Conservation (phyloP, 164 flowering plant genomes). For the Aristolochia contorta region DNA sequence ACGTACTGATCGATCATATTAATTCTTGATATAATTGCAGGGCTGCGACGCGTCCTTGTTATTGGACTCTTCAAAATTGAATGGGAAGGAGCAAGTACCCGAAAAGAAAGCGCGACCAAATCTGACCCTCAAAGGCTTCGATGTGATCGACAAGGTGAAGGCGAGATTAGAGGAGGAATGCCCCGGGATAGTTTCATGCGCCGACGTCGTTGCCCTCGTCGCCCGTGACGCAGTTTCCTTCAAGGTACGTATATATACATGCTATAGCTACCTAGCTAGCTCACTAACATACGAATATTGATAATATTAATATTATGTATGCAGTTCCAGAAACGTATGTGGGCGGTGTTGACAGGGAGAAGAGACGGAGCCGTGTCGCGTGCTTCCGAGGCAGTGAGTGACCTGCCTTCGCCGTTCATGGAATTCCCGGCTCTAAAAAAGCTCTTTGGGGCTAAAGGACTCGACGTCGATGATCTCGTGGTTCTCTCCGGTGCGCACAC, state of each 20-base stretch:
- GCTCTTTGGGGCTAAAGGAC: slow-evolving; percentile 28
- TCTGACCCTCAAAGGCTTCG: slow-evolving; percentile 25
- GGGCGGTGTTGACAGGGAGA: slow-evolving; percentile 53
- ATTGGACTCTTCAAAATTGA: slow-evolving; percentile 25
- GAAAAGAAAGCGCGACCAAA: slow-evolving; percentile 39
- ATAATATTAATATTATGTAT: too few species aligned
- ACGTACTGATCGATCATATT: too few species aligned
- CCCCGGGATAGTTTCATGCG: slow-evolving; percentile 51
- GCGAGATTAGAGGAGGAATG: slow-evolving; percentile 24
- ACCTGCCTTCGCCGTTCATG: slow-evolving; percentile 38
- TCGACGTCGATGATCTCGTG: too few species aligned
- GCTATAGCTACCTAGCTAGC: not conserved
- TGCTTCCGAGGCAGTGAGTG: slow-evolving; percentile 23
- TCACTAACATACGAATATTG: too few species aligned
- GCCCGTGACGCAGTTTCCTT: slow-evolving; percentile 10
- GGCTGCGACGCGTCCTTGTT: slow-evolving; percentile 54
- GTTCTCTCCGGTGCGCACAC: slow-evolving; percentile 34
- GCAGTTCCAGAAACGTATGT: slow-evolving; percentile 32
- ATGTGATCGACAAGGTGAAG: slow-evolving; percentile 35
- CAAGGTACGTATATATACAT: too few species aligned
- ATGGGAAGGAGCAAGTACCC: slow-evolving; percentile 14
- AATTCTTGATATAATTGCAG: slow-evolving; percentile 20
- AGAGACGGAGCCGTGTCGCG: slow-evolving; percentile 46
- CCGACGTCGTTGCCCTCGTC: slow-evolving; percentile 59
- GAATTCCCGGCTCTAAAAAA: slow-evolving; percentile 34